phyloP scores from a whole-genome alignment of 306 rosid species.

The Ochetophila trinervis region DNA sequence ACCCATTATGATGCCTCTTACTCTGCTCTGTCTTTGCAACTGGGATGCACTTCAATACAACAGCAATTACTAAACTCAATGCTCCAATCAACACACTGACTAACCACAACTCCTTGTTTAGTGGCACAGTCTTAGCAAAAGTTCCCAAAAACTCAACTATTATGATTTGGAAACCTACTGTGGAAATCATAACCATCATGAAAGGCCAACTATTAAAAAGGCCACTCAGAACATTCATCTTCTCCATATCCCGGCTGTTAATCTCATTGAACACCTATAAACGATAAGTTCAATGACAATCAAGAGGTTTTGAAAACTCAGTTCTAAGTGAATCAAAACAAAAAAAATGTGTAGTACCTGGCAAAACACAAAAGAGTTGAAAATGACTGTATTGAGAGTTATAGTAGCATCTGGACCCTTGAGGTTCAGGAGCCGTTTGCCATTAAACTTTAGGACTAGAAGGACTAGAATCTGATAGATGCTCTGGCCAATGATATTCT shows the following conservation, averaged over 20 bases:
- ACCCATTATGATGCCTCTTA: conserved; percentile 38
- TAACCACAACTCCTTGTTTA: conserved; percentile 51
- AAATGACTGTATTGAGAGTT: conserved; percentile 60
- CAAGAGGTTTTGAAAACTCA: background rate
- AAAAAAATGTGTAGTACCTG: conserved; percentile 77
- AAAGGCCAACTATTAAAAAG: conserved; percentile 55
- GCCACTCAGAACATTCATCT: conserved; percentile 65
- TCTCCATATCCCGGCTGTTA: conserved; percentile 93
- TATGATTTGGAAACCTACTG: conserved; percentile 58
- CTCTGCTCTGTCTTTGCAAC: conserved; percentile 19
- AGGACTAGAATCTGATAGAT: conserved; percentile 68
- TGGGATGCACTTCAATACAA: conserved; percentile 64
- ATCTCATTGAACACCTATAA: conserved; percentile 77
- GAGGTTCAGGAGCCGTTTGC: conserved; percentile 49
- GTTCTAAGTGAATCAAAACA: too few relatives aligned
- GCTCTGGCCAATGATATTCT: conserved; percentile 86
- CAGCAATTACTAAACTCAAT: conserved; percentile 50
- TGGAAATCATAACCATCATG: conserved; percentile 45
- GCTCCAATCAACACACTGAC: conserved; percentile 62
- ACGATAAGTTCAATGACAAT: background rate
- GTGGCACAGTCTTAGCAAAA: conserved; percentile 73
- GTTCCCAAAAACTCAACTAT: conserved; percentile 62
- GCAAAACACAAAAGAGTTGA: conserved; percentile 88
- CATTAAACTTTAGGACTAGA: conserved; percentile 51
- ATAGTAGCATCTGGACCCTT: conserved; percentile 42